Conservation (phyloP, 495 filamentous ascomycete species). For the Neurospora sp. region DNA sequence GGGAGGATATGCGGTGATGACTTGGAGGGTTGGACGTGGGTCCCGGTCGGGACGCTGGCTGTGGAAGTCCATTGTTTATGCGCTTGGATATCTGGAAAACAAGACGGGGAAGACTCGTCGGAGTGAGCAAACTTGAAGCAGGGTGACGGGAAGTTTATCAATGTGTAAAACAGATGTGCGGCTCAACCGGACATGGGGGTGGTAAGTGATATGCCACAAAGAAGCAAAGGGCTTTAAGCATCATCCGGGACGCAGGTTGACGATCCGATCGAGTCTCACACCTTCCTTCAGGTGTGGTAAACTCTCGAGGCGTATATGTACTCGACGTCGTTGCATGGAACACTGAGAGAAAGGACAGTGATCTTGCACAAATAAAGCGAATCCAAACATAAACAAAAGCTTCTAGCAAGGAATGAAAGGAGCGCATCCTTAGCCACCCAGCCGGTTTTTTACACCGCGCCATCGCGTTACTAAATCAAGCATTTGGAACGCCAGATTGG, state of each 20-base stretch:
- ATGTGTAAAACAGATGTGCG: background rate
- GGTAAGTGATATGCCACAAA: background rate
- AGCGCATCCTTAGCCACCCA: background rate
- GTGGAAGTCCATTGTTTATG: background rate
- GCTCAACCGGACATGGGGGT: background rate
- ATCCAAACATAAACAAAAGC: background rate
- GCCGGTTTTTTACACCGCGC: background rate
- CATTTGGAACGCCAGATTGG: background rate
- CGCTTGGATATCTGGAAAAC: background rate
- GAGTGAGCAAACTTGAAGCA: background rate
- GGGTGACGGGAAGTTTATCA: background rate
- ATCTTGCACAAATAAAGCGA: background rate
- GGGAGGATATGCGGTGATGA: background rate
- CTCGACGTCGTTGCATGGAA: background rate
- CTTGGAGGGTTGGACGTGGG: background rate
- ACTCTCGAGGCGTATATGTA: background rate
- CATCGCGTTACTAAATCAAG: background rate
- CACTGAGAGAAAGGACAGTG: background rate
- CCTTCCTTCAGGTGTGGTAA: background rate
- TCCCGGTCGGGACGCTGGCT: background rate
- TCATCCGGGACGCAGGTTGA: slow-evolving; percentile 41
- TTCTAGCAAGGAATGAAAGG: background rate
- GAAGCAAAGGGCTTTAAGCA: background rate
- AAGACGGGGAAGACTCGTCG: background rate
- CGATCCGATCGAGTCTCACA: slow-evolving; percentile 39